Evolutionary conservation across 176 grass and related monocot species (phyloP), one percentile per base, ranked within the genome.

Genomic region (Guadua angustifolia): DNA sequence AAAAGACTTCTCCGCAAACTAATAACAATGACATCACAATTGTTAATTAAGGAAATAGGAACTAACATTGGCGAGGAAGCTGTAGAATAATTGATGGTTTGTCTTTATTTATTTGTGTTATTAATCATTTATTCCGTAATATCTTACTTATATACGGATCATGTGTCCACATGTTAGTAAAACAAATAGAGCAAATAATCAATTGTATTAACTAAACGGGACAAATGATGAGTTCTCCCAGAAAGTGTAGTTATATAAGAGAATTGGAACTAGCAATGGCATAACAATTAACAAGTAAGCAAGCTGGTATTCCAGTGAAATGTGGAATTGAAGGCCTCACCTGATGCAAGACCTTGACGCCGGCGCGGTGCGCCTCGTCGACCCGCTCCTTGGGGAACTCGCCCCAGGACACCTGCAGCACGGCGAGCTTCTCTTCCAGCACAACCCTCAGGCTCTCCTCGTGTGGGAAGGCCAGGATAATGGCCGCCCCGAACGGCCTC

Each of bases 341-440:
- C 87, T 98, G 95, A 88, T 98, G 95, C 69, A 98, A 83, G 75
- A 98, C 91, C 87, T 92, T 95, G 49, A 92, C 93, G 9, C 93
- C 95, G 32, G 95, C 92, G 60, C 76, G 84, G 82, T 98, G 95
- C 69, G 85, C 93, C 87, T 95, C 51, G 22, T 91, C 89, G 45
- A 98, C 93, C 29, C 82, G 83, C 7, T 93, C 76, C 58, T 66
- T 87, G 24, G 93, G 91, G 74, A 91, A 98, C 39, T 95, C 91
- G 64, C 95, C 93, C 95, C 95, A 95, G 60, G 90, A 98, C 80
- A 98, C 93, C 59, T 98, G 93, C 80, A 98, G 67, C 35, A 93
- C 29, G 21, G 95, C 88, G 66, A 95, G 82, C 73, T 89, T 93
- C 79, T 98, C 95, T 70, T 98, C 91, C 36, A 98, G 87, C 68